Conservation (phyloP, 208 protist genomes). For the Trypanosoma mega region DNA sequence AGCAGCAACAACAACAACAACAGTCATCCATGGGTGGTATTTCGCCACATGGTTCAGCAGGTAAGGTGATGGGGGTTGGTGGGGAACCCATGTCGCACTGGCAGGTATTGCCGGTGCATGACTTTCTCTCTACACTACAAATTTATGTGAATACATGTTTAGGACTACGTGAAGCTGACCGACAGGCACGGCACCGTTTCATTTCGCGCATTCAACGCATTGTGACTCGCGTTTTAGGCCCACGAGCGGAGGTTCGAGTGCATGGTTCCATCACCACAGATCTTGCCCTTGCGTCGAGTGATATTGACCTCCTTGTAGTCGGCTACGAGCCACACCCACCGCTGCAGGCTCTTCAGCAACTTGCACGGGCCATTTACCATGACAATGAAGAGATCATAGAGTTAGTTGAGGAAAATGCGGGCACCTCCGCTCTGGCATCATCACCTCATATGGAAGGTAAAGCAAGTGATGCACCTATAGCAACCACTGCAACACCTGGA, state of each 20-base stretch:
- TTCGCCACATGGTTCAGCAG: slow-evolving; percentile 5
- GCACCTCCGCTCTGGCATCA: too few relatives aligned
- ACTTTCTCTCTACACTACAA: slow-evolving; percentile 58
- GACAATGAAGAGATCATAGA: slow-evolving; percentile 38
- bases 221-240: slow-evolving; percentile 30
- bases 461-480: slow-evolving; percentile 23
- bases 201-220: slow-evolving; percentile 63
- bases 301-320: slow-evolving; percentile 80
- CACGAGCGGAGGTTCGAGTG: slow-evolving; percentile 50
- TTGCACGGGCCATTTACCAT: slow-evolving; percentile 59
- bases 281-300: slow-evolving; percentile 71
- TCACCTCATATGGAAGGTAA: too few relatives aligned
- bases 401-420: too few relatives aligned
- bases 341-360: slow-evolving; percentile 61
- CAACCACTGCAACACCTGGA: background rate
- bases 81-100: slow-evolving; percentile 7
- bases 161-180: slow-evolving; percentile 38
- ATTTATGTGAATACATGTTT: slow-evolving; percentile 69
- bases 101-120: slow-evolving; percentile 34
- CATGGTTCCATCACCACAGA: slow-evolving; percentile 79
- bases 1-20: slow-evolving; percentile 12
- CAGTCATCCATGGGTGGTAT: slow-evolving; percentile 4
- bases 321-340: slow-evolving; percentile 68
- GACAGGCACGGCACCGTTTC: slow-evolving; percentile 46
- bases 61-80: slow-evolving; percentile 11